A percentile compares a stretch with the other conserved stretches of the same genome.
Evolutionary conservation across 345 rosid genomes (phyloP).

Genomic region (Draba incana): DNA sequence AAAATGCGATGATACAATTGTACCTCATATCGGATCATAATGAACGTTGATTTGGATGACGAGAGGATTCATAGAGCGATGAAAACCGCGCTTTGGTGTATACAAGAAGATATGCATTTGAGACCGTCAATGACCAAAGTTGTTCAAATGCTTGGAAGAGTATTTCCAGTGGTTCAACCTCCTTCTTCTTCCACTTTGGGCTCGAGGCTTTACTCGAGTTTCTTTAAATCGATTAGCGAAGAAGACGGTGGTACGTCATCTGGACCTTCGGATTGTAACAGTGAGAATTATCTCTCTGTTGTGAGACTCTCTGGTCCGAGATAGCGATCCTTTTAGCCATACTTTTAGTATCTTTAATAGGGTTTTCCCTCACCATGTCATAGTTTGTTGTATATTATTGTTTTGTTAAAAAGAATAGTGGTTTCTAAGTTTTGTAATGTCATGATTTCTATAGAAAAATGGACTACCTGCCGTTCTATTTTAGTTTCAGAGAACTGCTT

Average conservation of each 20-base stretch:
- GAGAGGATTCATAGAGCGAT: slow-evolving; percentile 56
- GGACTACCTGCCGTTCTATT: slow-evolving; percentile 4
- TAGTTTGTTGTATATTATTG: slow-evolving; percentile 35
- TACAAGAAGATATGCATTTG: slow-evolving; percentile 81
- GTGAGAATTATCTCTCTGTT: slow-evolving; percentile 70
- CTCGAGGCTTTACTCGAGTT: slow-evolving; percentile 54
- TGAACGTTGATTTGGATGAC: slow-evolving; percentile 46
- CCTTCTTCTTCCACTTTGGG: slow-evolving; percentile 70
- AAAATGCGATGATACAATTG: no score
- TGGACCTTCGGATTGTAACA: slow-evolving; percentile 71
- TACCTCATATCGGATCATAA: no score
- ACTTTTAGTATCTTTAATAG: slow-evolving; percentile 24
- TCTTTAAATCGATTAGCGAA: slow-evolving; percentile 53
- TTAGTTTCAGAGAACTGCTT: not conserved
- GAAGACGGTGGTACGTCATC: slow-evolving; percentile 77
- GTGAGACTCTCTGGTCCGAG: slow-evolving; percentile 94
- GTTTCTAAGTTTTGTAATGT: slow-evolving; percentile 18
- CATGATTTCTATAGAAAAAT: slow-evolving; percentile 1
- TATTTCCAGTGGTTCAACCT: slow-evolving; percentile 60
- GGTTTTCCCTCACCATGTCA: slow-evolving; percentile 32
- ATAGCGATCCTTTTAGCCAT: slow-evolving; percentile 44
- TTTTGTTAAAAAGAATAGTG: slow-evolving; percentile 9
- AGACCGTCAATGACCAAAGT: slow-evolving; percentile 90
- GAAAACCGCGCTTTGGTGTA: slow-evolving; percentile 90
- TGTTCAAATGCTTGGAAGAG: slow-evolving; percentile 95